phyloP scores from a whole-genome alignment of 176 grass and related monocot species.

The Raddia distichophylla region DNA sequence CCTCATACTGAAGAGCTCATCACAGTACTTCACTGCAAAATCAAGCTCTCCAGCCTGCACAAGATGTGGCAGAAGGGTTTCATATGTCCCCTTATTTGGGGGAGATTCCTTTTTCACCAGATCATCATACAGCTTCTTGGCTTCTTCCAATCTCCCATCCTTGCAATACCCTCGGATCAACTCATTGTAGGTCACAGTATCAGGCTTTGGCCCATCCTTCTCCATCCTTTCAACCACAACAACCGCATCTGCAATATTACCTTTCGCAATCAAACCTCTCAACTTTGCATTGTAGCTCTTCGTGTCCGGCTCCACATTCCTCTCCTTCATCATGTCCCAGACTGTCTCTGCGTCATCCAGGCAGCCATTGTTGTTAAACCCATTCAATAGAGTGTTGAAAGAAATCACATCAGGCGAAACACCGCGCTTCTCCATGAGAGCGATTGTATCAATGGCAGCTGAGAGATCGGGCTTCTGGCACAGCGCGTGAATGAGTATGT shows the following conservation, averaged over 20 bases:
- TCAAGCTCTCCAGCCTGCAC: conserved; percentile 58
- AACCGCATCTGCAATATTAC: conserved; percentile 43
- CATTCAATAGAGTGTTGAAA: conserved; percentile 60
- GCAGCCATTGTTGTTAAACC: conserved; percentile 33
- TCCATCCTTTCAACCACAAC: conserved; percentile 51
- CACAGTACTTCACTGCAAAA: conserved; percentile 48
- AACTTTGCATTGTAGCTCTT: conserved; percentile 67
- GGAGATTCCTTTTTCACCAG: conserved; percentile 51
- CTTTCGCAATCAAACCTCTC: conserved; percentile 45
- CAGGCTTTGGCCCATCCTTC: conserved; percentile 55
- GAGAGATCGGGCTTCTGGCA: conserved; percentile 53
- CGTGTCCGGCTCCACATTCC: conserved; percentile 38
- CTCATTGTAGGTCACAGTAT: conserved; percentile 61
- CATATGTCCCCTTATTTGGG: conserved; percentile 57
- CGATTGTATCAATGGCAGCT: conserved; percentile 43
- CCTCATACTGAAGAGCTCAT: conserved; percentile 45
- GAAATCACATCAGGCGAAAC: conserved; percentile 37
- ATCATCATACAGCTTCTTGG: conserved; percentile 55
- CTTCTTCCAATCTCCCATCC: conserved; percentile 54
- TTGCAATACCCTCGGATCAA: conserved; percentile 55
- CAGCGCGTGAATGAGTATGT: conserved; percentile 48
- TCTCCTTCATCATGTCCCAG: conserved; percentile 67
- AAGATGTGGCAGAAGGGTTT: conserved; percentile 48
- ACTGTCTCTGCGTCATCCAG: conserved; percentile 40
- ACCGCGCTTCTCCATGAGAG: conserved; percentile 57